A percentile compares a stretch with the other conserved stretches of the same genome.
Conservation (phyloP, 2,329 filamentous ascomycete genomes). For the Chrysosporium queenslandicum region DNA sequence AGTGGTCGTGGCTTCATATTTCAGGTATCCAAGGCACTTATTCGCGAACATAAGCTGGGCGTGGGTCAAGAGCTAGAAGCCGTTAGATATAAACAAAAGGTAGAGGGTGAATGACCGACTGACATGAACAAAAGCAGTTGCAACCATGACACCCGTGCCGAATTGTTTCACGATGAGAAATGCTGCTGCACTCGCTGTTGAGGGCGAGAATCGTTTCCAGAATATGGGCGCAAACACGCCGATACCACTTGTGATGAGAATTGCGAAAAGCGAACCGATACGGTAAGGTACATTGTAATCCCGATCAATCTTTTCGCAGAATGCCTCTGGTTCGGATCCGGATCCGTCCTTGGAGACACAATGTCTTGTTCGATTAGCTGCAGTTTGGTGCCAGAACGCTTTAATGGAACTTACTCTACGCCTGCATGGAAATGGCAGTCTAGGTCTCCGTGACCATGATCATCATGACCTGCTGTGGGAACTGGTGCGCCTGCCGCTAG, state of each 20-base stretch:
- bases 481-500: constrained; percentile 24
- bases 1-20: constrained; percentile 59
- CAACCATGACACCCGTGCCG: constrained; percentile 61
- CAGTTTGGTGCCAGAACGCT: background rate
- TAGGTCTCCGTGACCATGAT: constrained; percentile 21
- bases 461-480: constrained; percentile 13
- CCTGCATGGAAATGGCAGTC: constrained; percentile 65
- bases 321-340: constrained; percentile 25
- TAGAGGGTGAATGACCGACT: constrained; percentile 32
- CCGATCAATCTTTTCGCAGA: constrained; percentile 43
- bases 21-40: constrained; percentile 54
- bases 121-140: constrained; percentile 60
- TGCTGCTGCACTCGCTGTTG: constrained; percentile 39
- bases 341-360: constrained; percentile 45
- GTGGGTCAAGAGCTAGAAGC: constrained; percentile 58
- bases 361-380: constrained; percentile 30
- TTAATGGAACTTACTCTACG: constrained; percentile 50
- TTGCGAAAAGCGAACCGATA: constrained; percentile 61
- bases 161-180: constrained; percentile 53
- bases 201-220: constrained; percentile 48
- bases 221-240: constrained; percentile 61
- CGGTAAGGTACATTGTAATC: constrained; percentile 59
- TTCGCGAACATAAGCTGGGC: constrained; percentile 63
- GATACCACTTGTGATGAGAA: constrained; percentile 57
- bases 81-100: background rate